Evolutionary conservation across 345 rosid species (phyloP).

Genomic region (Lepidium sativum): DNA sequence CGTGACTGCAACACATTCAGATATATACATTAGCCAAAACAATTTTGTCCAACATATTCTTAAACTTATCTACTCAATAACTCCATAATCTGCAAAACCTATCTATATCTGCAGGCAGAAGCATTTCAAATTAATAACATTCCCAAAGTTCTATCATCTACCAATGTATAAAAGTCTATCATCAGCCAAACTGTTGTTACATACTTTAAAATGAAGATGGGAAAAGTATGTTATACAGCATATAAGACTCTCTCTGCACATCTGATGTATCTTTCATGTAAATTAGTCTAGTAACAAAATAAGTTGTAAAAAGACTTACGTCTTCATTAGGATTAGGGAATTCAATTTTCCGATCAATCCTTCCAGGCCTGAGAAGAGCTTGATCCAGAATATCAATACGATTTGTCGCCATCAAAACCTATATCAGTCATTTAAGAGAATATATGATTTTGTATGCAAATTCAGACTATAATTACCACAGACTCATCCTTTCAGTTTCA

Average conservation of each 20-base stretch:
- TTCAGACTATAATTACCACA: neutral
- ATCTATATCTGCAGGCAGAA: neutral
- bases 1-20: conserved; percentile 64
- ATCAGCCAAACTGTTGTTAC: neutral
- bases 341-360: conserved; percentile 96
- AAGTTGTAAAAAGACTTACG: conserved; percentile 22
- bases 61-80: neutral
- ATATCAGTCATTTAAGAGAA: neutral
- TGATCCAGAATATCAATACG: conserved; percentile 96
- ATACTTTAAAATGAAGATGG: neutral
- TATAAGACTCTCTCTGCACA: neutral
- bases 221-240: neutral
- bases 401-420: conserved; percentile 99
- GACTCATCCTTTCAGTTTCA: neutral
- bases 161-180: neutral
- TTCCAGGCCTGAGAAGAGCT: conserved; percentile 96
- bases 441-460: neutral
- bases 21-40: neutral
- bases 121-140: neutral
- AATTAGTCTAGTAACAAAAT: neutral
- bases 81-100: neutral
- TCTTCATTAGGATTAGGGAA: conserved; percentile 98
- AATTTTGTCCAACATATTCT: neutral
- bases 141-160: neutral
- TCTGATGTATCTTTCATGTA: neutral